Conservation (phyloP, 2,329 filamentous ascomycete genomes). For the Penicillium nordicum region DNA sequence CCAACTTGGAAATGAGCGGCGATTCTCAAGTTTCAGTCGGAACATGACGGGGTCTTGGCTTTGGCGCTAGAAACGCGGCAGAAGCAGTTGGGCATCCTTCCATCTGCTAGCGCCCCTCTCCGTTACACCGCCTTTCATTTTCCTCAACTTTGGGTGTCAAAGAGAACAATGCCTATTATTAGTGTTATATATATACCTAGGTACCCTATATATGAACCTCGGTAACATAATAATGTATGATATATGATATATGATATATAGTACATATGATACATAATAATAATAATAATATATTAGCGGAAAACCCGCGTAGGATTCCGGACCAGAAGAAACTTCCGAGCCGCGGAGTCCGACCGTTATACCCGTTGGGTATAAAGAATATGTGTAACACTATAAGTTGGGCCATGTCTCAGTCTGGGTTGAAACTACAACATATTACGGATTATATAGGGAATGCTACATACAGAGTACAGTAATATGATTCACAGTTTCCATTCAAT, state of each 20-base stretch:
- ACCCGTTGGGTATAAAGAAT: background rate
- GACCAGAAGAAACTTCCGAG: background rate
- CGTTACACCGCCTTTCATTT: background rate
- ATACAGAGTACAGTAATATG: background rate
- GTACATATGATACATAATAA: too few relatives aligned
- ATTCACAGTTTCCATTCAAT: background rate
- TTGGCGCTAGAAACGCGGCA: constrained; percentile 33
- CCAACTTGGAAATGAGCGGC: background rate
- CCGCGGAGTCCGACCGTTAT: background rate
- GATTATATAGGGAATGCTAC: too few relatives aligned
- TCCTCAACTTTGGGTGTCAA: background rate
- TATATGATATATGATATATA: too few relatives aligned
- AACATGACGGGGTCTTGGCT: constrained; percentile 26
- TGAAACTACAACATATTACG: background rate
- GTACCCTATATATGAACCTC: background rate
- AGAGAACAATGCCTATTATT: background rate
- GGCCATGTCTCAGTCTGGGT: background rate
- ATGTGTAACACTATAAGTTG: background rate
- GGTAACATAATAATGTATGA: background rate
- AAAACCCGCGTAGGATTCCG: background rate
- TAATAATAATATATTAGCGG: background rate
- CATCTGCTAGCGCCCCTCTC: background rate
- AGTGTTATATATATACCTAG: too few relatives aligned
- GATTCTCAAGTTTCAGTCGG: constrained; percentile 14
- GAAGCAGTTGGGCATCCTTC: constrained; percentile 24